phyloP scores from a whole-genome alignment of 2,329 filamentous ascomycete species.

The Aureobasidium namibiae region DNA sequence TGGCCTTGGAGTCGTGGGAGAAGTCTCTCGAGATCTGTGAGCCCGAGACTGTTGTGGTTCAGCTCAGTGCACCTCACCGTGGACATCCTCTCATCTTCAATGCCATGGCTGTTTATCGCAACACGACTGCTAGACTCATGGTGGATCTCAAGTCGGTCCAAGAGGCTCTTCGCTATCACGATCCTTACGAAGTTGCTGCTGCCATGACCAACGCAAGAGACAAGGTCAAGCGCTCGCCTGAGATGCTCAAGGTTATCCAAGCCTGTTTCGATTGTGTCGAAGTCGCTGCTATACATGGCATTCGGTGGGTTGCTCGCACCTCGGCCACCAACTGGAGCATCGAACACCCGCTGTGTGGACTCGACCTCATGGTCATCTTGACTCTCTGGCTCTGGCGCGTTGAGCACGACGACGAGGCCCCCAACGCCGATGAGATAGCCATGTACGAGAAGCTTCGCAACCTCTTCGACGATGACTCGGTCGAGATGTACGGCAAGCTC shows the following conservation, averaged over 20 bases:
- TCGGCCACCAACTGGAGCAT: constrained; percentile 99
- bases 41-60: constrained; percentile 78
- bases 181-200: constrained; percentile 91
- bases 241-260: constrained; percentile 98
- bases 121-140: constrained; percentile 82
- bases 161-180: constrained; percentile 92
- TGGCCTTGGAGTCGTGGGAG: constrained; percentile 98
- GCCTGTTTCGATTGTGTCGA: constrained; percentile 98
- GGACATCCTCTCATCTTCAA: constrained; percentile 97
- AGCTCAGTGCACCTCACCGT: constrained; percentile 88
- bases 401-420: constrained; percentile 95
- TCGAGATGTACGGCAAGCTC: constrained; percentile 69
- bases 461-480: constrained; percentile 83
- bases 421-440: constrained; percentile 70
- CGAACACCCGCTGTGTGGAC: constrained; percentile 89
- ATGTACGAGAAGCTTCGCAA: constrained; percentile 92
- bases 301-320: constrained; percentile 96
- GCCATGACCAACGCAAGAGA: constrained; percentile 93
- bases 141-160: constrained; percentile 94
- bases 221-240: constrained; percentile 85
- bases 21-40: constrained; percentile 90
- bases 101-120: constrained; percentile 92
- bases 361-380: constrained; percentile 96
- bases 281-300: constrained; percentile 85
- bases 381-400: constrained; percentile 97